These are phyloP conservation scores for Sclerotinia sclerotiorum DNA, from an alignment of 2,329 filamentous ascomycete genomes.

Conservation along the genomic window DNA sequence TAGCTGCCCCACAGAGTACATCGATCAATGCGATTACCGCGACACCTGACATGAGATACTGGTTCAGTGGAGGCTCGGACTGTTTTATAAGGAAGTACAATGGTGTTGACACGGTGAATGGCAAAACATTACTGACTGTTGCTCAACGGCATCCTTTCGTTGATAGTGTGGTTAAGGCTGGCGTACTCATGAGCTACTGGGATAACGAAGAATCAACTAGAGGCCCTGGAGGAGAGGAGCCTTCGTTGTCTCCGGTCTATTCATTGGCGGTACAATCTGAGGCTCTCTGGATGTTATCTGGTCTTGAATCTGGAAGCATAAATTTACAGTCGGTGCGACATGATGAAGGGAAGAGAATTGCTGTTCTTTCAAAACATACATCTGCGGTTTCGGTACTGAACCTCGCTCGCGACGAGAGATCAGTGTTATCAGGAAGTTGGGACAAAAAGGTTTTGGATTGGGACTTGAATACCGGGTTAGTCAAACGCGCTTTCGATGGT, in stretches of 20 bases:
- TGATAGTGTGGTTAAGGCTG: constrained; percentile 93
- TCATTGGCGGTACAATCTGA: constrained; percentile 88
- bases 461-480: constrained; percentile 85
- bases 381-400: constrained; percentile 89
- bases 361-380: constrained; percentile 76
- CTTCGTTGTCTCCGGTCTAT: constrained; percentile 83
- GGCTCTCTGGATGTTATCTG: constrained; percentile 87
- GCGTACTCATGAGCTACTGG: constrained; percentile 95
- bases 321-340: constrained; percentile 92
- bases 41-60: constrained; percentile 91
- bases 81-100: constrained; percentile 98
- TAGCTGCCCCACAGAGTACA: constrained; percentile 92
- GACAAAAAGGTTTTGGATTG: constrained; percentile 93
- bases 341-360: constrained; percentile 88
- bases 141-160: constrained; percentile 96
- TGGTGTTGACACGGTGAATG: constrained; percentile 91
- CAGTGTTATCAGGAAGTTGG: constrained; percentile 90
- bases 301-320: constrained; percentile 86
- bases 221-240: constrained; percentile 50
- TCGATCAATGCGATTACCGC: constrained; percentile 91
- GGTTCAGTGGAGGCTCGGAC: constrained; percentile 90
- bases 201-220: constrained; percentile 80
- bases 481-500: constrained; percentile 73
- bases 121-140: constrained; percentile 88
- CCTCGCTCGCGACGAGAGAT: constrained; percentile 80